Conservation (phyloP, 306 rosid genomes). For the Quercus robur region DNA sequence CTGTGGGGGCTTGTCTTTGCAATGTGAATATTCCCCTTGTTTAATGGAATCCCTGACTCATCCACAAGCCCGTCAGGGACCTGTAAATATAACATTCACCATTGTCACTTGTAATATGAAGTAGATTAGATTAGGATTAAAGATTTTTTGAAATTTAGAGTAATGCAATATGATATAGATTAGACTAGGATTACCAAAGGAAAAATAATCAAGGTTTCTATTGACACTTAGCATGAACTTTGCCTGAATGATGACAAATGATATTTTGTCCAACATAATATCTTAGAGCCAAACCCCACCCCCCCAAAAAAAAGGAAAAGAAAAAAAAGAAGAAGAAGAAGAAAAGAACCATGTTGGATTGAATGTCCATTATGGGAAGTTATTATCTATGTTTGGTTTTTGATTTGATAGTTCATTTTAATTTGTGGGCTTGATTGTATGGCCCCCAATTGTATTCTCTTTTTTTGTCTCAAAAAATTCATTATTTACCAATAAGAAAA, state of each 20-base stretch:
- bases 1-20: not conserved
- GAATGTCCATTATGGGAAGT: no score
- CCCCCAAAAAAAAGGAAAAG: not conserved
- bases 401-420: no score
- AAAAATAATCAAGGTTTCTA: not conserved
- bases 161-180: not conserved
- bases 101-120: not conserved
- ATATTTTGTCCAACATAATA: no score
- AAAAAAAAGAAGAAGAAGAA: no score
- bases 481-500: no score
- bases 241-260: not conserved
- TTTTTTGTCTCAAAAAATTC: no score
- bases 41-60: slow-evolving; percentile 9
- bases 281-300: no score
- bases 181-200: no score
- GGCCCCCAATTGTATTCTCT: no score
- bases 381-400: no score
- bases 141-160: not conserved
- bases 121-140: not conserved
- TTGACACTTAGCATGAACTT: not conserved
- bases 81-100: not conserved
- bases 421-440: no score
- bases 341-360: no score
- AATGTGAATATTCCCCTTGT: slow-evolving; percentile 21
- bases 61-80: slow-evolving; percentile 21